These are phyloP conservation scores for Alternaria arborescens DNA, from an alignment of 2,329 filamentous ascomycete genomes.

Conservation along the genomic window DNA sequence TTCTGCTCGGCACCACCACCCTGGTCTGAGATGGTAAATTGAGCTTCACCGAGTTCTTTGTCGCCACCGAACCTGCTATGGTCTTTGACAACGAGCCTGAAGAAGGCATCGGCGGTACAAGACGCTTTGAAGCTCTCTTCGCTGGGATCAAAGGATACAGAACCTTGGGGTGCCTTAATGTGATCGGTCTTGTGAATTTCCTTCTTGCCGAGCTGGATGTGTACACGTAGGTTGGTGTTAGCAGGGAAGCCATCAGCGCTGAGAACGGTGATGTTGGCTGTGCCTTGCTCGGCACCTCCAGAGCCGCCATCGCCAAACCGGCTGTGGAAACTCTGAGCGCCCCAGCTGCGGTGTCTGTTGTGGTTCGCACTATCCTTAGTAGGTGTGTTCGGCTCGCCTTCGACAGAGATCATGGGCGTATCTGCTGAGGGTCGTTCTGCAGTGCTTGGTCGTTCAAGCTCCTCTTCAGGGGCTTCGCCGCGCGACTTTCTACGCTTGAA, in stretches of 20 bases:
- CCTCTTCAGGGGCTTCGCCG: constrained; percentile 52
- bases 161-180: constrained; percentile 74
- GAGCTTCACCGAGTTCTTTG: constrained; percentile 80
- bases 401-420: constrained; percentile 44
- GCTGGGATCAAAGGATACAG: constrained; percentile 57
- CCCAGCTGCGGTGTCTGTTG: constrained; percentile 47
- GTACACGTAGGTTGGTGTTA: constrained; percentile 79
- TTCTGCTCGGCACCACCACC: constrained; percentile 73
- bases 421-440: constrained; percentile 44
- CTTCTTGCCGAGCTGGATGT: constrained; percentile 74
- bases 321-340: constrained; percentile 53
- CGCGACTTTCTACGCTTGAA: constrained; percentile 76
- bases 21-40: constrained; percentile 92
- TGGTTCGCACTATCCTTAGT: constrained; percentile 34
- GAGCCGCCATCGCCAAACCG: constrained; percentile 49
- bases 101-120: constrained; percentile 83
- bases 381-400: constrained; percentile 27
- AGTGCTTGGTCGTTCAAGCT: constrained; percentile 55
- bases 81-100: constrained; percentile 85
- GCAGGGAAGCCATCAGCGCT: constrained; percentile 80
- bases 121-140: constrained; percentile 78
- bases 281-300: constrained; percentile 70
- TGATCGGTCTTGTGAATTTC: constrained; percentile 92
- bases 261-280: constrained; percentile 80
- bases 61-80: constrained; percentile 86